Evolutionary conservation across 2,329 filamentous ascomycete species (phyloP), one percentile per base, ranked within the genome.

Genomic region (Calonectria naviculata): DNA sequence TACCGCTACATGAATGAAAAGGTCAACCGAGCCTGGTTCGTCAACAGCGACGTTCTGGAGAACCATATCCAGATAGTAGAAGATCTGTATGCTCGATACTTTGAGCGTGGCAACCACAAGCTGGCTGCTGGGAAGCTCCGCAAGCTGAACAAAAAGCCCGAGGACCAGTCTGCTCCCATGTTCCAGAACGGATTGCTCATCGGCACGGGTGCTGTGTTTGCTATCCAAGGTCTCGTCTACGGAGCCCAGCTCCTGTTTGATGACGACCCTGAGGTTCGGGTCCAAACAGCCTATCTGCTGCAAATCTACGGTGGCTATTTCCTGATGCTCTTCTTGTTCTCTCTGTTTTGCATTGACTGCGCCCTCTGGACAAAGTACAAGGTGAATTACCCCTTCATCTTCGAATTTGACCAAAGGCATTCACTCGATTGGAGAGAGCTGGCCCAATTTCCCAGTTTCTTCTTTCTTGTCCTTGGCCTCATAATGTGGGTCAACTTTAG

Each of bases 231-330:
- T 3, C 80, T 93, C 17, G 87, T 93, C 5, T 89, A 92, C 73
- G 93, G 89, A 17, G 79, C 83, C 1, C 82, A 89, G 66, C 84
- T 94, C 2, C 80, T 90, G 3, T 83, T 87, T 38, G 77, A 87
- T 62, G 76, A 84, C 0, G 88, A 93, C 71, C 78, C 82, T 1
- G 79, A 79, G 1, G 72, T 93, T 3, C 83, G 83, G 7, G 69
- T 84, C 24, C 87, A 90, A 58, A 92, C 93, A 0, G 88, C 87
- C 76, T 95, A 93, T 83, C 84, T 97, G 29, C 80, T 97, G 74
- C 95, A 98, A 89, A 91, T 99, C 19, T 99, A 99, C 80, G 97
- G 88, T 13, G 97, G 97, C 1, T 98, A 97, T 81, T 97, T 98
- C 77, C 86, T 98, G 31, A 92, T 94, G 82, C 88, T 97, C 6